Evolutionary conservation across 2,329 filamentous ascomycete genomes (phyloP), one percentile per base, ranked within the genome.

Genomic region (Fusarium pseudonygamai): DNA sequence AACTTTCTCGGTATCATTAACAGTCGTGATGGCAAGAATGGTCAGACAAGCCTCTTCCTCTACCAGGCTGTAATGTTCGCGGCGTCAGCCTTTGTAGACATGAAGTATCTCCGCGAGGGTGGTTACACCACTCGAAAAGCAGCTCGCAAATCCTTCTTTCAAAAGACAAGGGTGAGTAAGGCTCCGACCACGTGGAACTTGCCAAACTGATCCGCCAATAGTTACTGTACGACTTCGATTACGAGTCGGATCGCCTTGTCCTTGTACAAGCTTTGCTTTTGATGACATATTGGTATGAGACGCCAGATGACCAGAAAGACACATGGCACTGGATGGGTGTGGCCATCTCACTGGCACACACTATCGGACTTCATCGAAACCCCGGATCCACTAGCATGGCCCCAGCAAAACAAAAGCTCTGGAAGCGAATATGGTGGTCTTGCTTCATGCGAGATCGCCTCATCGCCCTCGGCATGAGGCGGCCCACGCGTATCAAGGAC

Each of bases 291-390:
- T 98, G 96, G 93, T 98, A 98, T 81, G 95, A 98, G 83, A 97
- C 94, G 18, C 95, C 95, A 1, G 95, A 98, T 82, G 96, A 98
- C 80, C 94, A 97, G 80, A 98, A 98, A 82, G 96, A 98, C 81
- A 98, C 95, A 50, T 98, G 96, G 93, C 95, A 98, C 80, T 98
- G 95, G 96, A 97, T 98, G 93, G 96, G 96, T 24, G 94, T 98
- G 42, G 96, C 95, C 46, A 93, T 97, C 67, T 97, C 95, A 18
- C 86, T 98, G 52, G 95, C 95, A 59, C 94, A 97, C 81, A 97
- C 95, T 18, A 97, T 98, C 73, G 95, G 96, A 11, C 87, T 98
- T 24, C 95, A 98, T 82, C 93, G 95, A 71, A 93, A 97, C 77
- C 94, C 95, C 5, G 85, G 84, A 26, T 92, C 91, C 64, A 94